Base-by-base conservation (phyloP, 108 stramenopile species). In the Cyclotella atomus region DNA sequence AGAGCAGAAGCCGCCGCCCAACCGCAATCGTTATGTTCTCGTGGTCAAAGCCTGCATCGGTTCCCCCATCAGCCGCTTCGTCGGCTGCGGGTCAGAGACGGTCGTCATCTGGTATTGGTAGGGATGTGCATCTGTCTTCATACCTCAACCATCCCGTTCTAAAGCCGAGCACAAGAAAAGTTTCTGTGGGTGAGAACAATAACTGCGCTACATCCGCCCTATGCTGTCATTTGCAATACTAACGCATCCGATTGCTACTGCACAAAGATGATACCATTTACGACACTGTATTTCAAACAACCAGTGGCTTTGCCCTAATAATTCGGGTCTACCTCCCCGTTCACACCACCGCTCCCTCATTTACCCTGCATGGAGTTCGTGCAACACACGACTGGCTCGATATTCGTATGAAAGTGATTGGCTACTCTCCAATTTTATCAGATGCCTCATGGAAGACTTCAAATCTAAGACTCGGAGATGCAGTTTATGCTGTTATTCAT, bases 281-380 rank as follows among this genome's bases (percentile, higher is more conserved):
- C 60, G 91, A 94, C 56, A 94, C 93, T 3, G 88, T 92, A 7
- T 94, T 94, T 80, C 88, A 90, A 71, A 94, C 91, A n/a, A 87
- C 82, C 0, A 68, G 67, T 41, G 85, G 87, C 0, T 79, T 85
- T 56, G 90, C 89, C 8, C 77, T 94, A 57, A 89, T 94, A 30
- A 43, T 94, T 27, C 79, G 93, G 24, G 88, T 94, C 27, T 70
- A 90, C 36, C 36, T 91, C 24, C 90, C 89, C 45, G 54, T 61
- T 25, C 3, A 8, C n/a, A 27, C 17, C 7, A 53, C 45, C 12
- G 53, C 83, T 8, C 93, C 93, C 0, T 75, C 63, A 43, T 89
- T 94, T 88, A 79, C 85, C n/a, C 75, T 94, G 61, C 87, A 84
- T 3, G 93, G 93, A 0, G 88, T 94, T n/a, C 66, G 62, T n/a